Evolutionary conservation across 805 yeast species (phyloP), one percentile per base, ranked within the genome.

Genomic region (Wickerhamiella shivajii): DNA sequence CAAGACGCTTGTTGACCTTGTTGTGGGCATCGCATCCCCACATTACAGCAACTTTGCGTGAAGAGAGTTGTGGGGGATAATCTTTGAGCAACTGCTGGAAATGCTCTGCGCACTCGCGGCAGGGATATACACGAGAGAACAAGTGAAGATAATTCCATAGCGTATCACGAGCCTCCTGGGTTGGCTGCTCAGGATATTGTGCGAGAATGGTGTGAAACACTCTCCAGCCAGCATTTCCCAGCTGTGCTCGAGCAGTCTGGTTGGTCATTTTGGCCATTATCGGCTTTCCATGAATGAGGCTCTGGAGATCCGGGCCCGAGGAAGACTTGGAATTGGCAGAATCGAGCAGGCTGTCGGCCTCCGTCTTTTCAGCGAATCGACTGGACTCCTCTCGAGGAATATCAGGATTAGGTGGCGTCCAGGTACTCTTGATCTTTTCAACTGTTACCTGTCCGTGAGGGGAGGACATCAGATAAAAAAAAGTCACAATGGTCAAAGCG

Each of bases 11-110:
- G 53, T 87, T 87, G 22, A 85, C 96, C 48, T 73, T 66, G 53
- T 87, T 85, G 57, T 85, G 97, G 4, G 85, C 63, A 48, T 77
- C 77, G 51, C 98, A 90, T 1, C 98, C 98, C 98, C 98, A 90
- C 43, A 80, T 59, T 0, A 94, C 83, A 1, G 98, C 97, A 3
- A 71, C 67, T 40, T 73, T 71, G 38, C 94, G 64, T 15, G 77
- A 66, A 6, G 71, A 62, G 3, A 77, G 65, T 49, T 90, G 98
- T 2, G 94, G 95, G 1, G 98, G 97, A 48, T 62, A 74, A 46
- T 76, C 64, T 37, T 60, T 49, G 37, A 90, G 56, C 43, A 87
- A 57, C 49, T 68, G 57, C 42, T 69, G 77, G 55, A 90, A 90
- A 55, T 90, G 97, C 43, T 80, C 64, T 0, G 98, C 96, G 57